These are phyloP conservation scores for Rhodotorula glutinis DNA, from an alignment of 1,284 basidiomycete genomes.

Conservation along the genomic window DNA sequence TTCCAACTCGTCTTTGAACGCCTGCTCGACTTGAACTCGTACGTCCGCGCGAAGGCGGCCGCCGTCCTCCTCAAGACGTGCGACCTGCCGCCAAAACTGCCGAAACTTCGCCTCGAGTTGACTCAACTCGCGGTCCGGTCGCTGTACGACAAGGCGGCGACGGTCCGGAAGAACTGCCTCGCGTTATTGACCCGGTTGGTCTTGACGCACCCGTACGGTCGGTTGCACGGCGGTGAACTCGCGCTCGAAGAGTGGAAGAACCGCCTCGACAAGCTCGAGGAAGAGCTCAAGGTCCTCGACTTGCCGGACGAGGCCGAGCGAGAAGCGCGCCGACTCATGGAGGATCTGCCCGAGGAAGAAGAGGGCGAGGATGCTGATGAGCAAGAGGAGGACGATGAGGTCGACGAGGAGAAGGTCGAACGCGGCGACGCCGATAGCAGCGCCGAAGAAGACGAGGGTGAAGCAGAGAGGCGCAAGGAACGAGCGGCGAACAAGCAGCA, in stretches of 20 bases:
- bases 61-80: conserved; percentile 66
- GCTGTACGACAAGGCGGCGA: conserved; percentile 85
- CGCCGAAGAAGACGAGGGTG: no score
- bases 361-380: conserved; percentile 35
- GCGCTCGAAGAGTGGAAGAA: conserved; percentile 70
- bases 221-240: conserved; percentile 79
- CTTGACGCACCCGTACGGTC: conserved; percentile 83
- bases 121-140: conserved; percentile 72
- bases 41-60: conserved; percentile 86
- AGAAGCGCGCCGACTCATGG: conserved; percentile 46
- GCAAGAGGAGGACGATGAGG: conserved; percentile 47
- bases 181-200: conserved; percentile 73
- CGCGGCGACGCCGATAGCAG: background rate
- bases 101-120: conserved; percentile 75
- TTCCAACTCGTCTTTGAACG: conserved; percentile 83
- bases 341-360: conserved; percentile 50
- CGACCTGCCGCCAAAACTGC: conserved; percentile 74
- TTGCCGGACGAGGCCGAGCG: conserved; percentile 50
- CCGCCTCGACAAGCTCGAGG: conserved; percentile 58
- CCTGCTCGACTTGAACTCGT: conserved; percentile 82
- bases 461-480: conserved; percentile 27
- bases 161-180: conserved; percentile 80
- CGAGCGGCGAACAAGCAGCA: conserved; percentile 39
- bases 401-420: conserved; percentile 45
- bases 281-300: conserved; percentile 61